A percentile compares a stretch with the other conserved stretches of the same genome.
Evolutionary conservation across 306 rosid genomes (phyloP).

Genomic region (Parietaria judaica): DNA sequence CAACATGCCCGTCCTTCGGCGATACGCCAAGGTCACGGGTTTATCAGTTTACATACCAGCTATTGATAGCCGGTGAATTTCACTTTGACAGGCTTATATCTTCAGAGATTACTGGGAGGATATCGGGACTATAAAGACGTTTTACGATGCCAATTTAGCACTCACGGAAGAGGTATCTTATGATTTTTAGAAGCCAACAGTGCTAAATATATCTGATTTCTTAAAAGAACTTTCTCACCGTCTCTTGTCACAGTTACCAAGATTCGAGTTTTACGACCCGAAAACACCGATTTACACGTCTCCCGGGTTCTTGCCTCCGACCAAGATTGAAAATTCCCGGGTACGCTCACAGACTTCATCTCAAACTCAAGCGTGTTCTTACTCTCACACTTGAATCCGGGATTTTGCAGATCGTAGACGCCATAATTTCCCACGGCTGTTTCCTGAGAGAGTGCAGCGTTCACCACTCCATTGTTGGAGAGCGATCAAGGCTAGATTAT

Average conservation of each 20-base stretch:
- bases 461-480: constrained; percentile 71
- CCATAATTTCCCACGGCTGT: constrained; percentile 91
- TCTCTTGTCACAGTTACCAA: constrained; percentile 43
- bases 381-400: constrained; percentile 20
- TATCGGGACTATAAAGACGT: constrained; percentile 75
- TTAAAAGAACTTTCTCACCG: neutral
- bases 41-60: neutral
- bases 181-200: neutral
- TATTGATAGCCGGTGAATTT: neutral
- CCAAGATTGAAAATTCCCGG: constrained; percentile 78
- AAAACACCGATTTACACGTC: constrained; percentile 84
- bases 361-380: constrained; percentile 7
- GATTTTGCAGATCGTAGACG: constrained; percentile 57
- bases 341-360: constrained; percentile 28
- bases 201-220: neutral
- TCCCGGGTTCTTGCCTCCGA: constrained; percentile 90
- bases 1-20: too few relatives aligned
- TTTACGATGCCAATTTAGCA: constrained; percentile 80
- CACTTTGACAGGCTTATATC: constrained; percentile 49
- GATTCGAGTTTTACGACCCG: constrained; percentile 76
- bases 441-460: constrained; percentile 63
- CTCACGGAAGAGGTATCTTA: constrained; percentile 68
- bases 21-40: too few relatives aligned
- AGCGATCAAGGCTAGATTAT: constrained; percentile 70
- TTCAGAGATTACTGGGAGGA: constrained; percentile 96